A percentile compares a stretch with the other conserved stretches of the same genome.
Evolutionary conservation across 257 asterid species (phyloP).

Genomic region (Fraxinus americana): DNA sequence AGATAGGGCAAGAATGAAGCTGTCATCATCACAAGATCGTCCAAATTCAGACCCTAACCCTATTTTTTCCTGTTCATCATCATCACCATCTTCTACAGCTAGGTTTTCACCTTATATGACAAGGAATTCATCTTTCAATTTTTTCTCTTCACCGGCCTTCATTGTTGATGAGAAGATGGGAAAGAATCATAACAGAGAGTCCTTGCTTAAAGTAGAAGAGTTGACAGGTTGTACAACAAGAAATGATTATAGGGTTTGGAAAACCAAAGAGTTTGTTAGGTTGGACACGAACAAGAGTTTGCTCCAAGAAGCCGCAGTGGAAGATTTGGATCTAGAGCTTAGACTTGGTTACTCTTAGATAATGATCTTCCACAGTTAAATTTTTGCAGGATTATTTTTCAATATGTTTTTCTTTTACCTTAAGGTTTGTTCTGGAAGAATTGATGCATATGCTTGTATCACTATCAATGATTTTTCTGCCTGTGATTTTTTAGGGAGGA

Average conservation of each 20-base stretch:
- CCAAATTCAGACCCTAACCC: conserved; percentile 40
- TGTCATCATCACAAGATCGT: conserved; percentile 32
- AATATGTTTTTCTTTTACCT: neutral
- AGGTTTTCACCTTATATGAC: conserved; percentile 30
- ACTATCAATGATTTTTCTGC: neutral
- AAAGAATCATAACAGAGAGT: conserved; percentile 33
- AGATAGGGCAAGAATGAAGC: conserved; percentile 67
- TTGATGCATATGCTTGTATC: neutral
- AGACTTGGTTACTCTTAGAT: conserved; percentile 55
- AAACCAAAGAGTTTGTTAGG: conserved; percentile 37
- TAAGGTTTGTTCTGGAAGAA: neutral
- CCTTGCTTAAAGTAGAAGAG: conserved; percentile 14
- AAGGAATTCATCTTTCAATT: conserved; percentile 9
- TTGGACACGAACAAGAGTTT: conserved; percentile 51
- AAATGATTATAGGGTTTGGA: conserved; percentile 44
- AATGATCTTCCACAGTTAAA: neutral
- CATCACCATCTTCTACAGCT: conserved; percentile 4
- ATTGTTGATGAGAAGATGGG: conserved; percentile 23
- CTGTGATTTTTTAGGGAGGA: too few species aligned
- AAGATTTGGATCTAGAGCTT: conserved; percentile 70
- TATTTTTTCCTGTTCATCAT: conserved; percentile 1
- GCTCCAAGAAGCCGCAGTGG: conserved; percentile 42
- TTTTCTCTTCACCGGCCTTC: conserved; percentile 19
- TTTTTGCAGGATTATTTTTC: neutral
- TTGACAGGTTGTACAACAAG: conserved; percentile 24